Evolutionary conservation across 306 rosid species (phyloP).

Genomic region (Begonia loranthoides): DNA sequence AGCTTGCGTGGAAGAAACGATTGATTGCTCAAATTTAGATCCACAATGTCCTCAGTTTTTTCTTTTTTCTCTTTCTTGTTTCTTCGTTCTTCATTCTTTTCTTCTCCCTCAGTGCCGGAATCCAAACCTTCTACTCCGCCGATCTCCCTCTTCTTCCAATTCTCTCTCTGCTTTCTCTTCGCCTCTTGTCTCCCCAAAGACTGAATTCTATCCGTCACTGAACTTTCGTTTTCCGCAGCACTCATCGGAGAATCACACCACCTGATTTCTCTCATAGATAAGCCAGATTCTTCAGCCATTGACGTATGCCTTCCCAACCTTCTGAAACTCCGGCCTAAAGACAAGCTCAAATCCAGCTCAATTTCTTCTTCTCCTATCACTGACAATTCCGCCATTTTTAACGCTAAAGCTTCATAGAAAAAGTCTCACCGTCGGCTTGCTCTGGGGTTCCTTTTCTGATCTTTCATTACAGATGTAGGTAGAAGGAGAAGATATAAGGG

Average conservation of each 20-base stretch:
- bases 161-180: conserved; percentile 30
- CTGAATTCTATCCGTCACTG: conserved; percentile 21
- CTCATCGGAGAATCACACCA: not conserved
- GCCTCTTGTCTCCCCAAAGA: conserved; percentile 28
- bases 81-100: conserved; percentile 3
- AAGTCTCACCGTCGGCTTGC: not conserved
- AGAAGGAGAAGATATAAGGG: not conserved
- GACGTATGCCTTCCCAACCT: conserved; percentile 13
- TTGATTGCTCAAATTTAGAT: conserved; percentile 12
- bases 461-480: no score
- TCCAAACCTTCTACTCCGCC: not conserved
- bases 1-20: not conserved
- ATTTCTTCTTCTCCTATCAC: conserved; percentile 16
- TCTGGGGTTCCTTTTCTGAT: no score
- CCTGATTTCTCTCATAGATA: not conserved
- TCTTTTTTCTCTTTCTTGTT: conserved; percentile 21
- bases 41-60: not conserved
- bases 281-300: not conserved
- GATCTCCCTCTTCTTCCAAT: conserved; percentile 9
- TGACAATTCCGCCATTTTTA: conserved; percentile 15
- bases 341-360: conserved; percentile 53
- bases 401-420: not conserved
- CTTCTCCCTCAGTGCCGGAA: not conserved
- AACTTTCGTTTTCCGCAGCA: conserved; percentile 4
- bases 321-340: conserved; percentile 45